Conservation (phyloP, 805 yeast genomes). For the Cyberlindnera misumaiensis region DNA sequence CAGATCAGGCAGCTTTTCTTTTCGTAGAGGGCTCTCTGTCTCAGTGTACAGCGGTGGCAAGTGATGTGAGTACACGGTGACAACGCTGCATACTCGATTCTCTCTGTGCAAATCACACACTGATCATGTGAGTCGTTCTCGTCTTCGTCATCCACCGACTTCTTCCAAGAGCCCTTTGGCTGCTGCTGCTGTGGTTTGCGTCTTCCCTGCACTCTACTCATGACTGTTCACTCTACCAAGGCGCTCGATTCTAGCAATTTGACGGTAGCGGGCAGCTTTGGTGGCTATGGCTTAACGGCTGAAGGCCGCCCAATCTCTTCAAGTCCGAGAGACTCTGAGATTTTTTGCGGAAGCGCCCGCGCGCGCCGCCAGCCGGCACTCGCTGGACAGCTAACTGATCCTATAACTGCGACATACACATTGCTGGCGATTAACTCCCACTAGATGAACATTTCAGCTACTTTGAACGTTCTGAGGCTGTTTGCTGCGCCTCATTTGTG, state of each 20-base stretch:
- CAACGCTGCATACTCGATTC: slow-evolving; percentile 53
- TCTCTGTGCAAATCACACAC: slow-evolving; percentile 84
- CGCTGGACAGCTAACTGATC: too few relatives aligned
- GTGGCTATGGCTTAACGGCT: too few relatives aligned
- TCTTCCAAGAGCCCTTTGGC: slow-evolving; percentile 13
- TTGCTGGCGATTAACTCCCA: not conserved
- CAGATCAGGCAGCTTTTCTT: slow-evolving; percentile 79
- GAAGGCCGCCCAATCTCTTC: too few relatives aligned
- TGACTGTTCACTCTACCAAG: not conserved
- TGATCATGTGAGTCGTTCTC: slow-evolving; percentile 34
- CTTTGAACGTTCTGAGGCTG: slow-evolving; percentile 57
- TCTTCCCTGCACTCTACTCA: slow-evolving; percentile 7
- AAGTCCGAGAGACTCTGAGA: too few relatives aligned
- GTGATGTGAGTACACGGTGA: slow-evolving; percentile 81
- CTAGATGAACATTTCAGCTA: slow-evolving; percentile 65
- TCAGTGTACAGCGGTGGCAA: slow-evolving; percentile 75
- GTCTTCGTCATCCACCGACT: slow-evolving; percentile 18
- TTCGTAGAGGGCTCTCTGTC: slow-evolving; percentile 75
- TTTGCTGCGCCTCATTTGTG: slow-evolving; percentile 60
- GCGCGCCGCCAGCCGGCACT: too few relatives aligned
- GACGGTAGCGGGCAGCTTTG: too few relatives aligned
- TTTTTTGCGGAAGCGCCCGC: too few relatives aligned
- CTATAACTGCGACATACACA: too few relatives aligned
- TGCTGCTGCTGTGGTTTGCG: slow-evolving; percentile 5
- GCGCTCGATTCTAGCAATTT: too few relatives aligned